These are phyloP conservation scores for Chiua sp. DNA, from an alignment of 1,284 basidiomycete species.

Conservation along the genomic window DNA sequence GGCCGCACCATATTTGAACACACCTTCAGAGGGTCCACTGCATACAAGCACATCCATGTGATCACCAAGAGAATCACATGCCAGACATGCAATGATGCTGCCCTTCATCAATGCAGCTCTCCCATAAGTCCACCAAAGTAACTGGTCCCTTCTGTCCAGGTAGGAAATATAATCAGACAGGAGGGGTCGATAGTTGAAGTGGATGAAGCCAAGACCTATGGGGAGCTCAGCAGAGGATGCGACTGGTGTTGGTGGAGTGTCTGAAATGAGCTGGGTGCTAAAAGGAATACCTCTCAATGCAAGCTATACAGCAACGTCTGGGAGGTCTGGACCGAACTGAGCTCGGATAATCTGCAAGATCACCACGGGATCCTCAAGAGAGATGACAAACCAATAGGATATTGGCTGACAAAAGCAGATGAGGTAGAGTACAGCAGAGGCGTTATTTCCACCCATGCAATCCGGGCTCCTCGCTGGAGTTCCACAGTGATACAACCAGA, in stretches of 20 bases:
- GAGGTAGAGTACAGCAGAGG: background rate
- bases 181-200: background rate
- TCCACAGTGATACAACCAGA: background rate
- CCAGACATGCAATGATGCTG: conserved; percentile 10
- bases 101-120: conserved; percentile 10
- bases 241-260: background rate
- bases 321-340: background rate
- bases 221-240: background rate
- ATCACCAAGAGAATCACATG: conserved; percentile 5
- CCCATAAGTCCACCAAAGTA: conserved; percentile 1
- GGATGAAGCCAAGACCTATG: background rate
- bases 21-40: conserved; percentile 3
- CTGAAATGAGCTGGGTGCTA: too few relatives aligned
- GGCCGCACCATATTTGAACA: background rate
- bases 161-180: conserved; percentile 2
- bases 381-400: background rate
- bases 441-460: background rate
- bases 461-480: background rate
- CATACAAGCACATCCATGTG: background rate
- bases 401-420: background rate
- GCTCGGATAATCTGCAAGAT: background rate
- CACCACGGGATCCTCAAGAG: background rate
- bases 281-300: background rate
- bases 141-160: conserved; percentile 1
- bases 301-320: background rate